phyloP scores from a whole-genome alignment of 192 early-diverging fungal species.

The Podochytrium sp. region DNA sequence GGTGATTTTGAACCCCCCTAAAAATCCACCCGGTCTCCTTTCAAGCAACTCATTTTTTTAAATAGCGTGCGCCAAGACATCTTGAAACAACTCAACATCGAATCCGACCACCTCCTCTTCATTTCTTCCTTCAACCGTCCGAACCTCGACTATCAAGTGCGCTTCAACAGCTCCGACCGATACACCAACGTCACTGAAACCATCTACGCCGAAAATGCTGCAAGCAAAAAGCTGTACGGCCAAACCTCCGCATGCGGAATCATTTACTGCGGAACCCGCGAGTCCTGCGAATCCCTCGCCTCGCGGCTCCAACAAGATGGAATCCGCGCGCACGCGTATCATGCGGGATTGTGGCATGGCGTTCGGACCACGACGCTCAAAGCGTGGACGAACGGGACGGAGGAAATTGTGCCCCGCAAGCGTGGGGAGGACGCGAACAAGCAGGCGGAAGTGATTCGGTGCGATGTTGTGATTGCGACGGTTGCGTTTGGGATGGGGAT shows the following conservation, averaged over 20 bases:
- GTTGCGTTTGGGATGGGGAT: slow-evolving; percentile 89
- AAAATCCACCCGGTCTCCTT: not conserved
- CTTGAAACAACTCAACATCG: slow-evolving; percentile 43
- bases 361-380: slow-evolving; percentile 28
- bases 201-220: not conserved
- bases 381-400: slow-evolving; percentile 39
- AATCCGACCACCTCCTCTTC: slow-evolving; percentile 30
- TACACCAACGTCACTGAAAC: slow-evolving; percentile 36
- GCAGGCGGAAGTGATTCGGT: slow-evolving; percentile 4
- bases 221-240: not conserved
- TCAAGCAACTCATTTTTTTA: too few relatives aligned
- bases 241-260: slow-evolving; percentile 45
- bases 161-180: slow-evolving; percentile 48
- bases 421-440: not conserved
- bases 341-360: slow-evolving; percentile 41
- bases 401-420: not conserved
- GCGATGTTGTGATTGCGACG: slow-evolving; percentile 55
- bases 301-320: slow-evolving; percentile 33
- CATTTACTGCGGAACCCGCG: slow-evolving; percentile 54
- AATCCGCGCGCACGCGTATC: slow-evolving; percentile 46
- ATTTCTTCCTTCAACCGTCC: slow-evolving; percentile 47
- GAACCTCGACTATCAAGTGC: slow-evolving; percentile 55
- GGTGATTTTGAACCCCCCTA: slow-evolving; percentile 11
- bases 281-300: slow-evolving; percentile 46
- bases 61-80: slow-evolving; percentile 44